Percentiles rank a stretch among this genome's conserved stretches.
Evolutionary conservation across 257 asterid species (phyloP).

Genomic region (Marsdenia floribunda): DNA sequence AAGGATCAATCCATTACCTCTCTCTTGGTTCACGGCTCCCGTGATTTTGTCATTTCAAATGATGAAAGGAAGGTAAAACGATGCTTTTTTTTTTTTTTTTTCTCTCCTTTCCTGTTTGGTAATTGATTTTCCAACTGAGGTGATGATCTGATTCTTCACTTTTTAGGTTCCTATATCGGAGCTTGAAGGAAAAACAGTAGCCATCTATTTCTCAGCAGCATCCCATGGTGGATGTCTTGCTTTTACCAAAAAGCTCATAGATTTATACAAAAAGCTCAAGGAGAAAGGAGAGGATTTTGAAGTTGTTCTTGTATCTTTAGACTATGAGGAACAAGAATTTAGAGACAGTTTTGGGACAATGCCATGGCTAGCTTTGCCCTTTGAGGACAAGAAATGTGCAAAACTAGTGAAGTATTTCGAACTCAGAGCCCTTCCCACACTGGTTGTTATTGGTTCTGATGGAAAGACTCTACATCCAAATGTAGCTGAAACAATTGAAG

Average conservation of each 20-base stretch:
- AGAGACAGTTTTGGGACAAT: slow-evolving; percentile 16
- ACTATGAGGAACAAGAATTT: slow-evolving; percentile 23
- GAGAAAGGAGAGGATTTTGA: slow-evolving; percentile 22
- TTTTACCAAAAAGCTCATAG: slow-evolving; percentile 22
- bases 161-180: slow-evolving; percentile 23
- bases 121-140: background rate
- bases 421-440: slow-evolving; percentile 18
- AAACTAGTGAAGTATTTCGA: slow-evolving; percentile 24
- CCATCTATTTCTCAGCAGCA: slow-evolving; percentile 18
- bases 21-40: slow-evolving; percentile 20
- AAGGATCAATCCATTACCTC: slow-evolving; percentile 26
- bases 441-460: slow-evolving; percentile 30
- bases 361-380: slow-evolving; percentile 36
- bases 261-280: slow-evolving; percentile 19
- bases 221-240: slow-evolving; percentile 16
- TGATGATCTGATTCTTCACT: background rate
- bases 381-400: slow-evolving; percentile 24
- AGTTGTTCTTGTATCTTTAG: slow-evolving; percentile 24
- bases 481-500: slow-evolving; percentile 27
- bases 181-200: slow-evolving; percentile 33
- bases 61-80: slow-evolving; percentile 23
- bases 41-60: slow-evolving; percentile 24
- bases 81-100: too few species aligned
- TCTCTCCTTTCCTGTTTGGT: background rate
- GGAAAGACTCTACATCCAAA: slow-evolving; percentile 27